These are phyloP conservation scores for Avena insularis DNA, from an alignment of 176 grass and related monocot genomes.

Conservation along the genomic window DNA sequence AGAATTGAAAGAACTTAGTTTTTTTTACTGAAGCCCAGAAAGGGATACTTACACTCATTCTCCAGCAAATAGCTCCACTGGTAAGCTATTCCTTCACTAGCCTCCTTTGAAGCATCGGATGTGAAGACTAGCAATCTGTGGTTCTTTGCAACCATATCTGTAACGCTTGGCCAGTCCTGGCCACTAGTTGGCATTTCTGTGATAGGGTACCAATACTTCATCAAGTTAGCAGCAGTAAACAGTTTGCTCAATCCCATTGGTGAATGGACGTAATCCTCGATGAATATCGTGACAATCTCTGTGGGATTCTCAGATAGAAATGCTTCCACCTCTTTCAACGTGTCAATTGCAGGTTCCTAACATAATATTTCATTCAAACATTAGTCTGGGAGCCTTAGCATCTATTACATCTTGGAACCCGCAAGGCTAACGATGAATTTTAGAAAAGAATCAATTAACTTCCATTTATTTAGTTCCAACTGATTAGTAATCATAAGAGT, in stretches of 20 bases:
- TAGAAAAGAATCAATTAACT: conserved; percentile 2
- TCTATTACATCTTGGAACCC: not conserved
- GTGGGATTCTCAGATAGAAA: conserved; percentile 88
- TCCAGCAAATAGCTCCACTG: conserved; percentile 95
- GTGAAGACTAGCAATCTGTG: conserved; percentile 84
- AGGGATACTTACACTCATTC: conserved; percentile 79
- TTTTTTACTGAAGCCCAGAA: conserved; percentile 2
- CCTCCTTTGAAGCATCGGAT: conserved; percentile 88
- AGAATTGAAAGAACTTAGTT: not conserved
- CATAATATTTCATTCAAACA: conserved; percentile 48
- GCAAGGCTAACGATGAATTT: not conserved
- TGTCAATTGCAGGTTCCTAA: conserved; percentile 91
- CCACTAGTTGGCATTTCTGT: conserved; percentile 84
- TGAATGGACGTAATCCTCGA: conserved; percentile 88
- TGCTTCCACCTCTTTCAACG: conserved; percentile 87
- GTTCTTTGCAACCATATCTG: conserved; percentile 86
- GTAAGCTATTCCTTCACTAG: conserved; percentile 88
- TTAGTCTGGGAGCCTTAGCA: conserved; percentile 10
- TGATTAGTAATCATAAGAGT: not conserved
- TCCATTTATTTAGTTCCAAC: not conserved
- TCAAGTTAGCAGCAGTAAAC: conserved; percentile 78
- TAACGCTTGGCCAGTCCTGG: conserved; percentile 86
- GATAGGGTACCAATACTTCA: conserved; percentile 85
- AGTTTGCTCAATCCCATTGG: conserved; percentile 83
- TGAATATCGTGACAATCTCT: conserved; percentile 94